phyloP scores from a whole-genome alignment of 1,139 yeast species.

The Candida sp. region DNA sequence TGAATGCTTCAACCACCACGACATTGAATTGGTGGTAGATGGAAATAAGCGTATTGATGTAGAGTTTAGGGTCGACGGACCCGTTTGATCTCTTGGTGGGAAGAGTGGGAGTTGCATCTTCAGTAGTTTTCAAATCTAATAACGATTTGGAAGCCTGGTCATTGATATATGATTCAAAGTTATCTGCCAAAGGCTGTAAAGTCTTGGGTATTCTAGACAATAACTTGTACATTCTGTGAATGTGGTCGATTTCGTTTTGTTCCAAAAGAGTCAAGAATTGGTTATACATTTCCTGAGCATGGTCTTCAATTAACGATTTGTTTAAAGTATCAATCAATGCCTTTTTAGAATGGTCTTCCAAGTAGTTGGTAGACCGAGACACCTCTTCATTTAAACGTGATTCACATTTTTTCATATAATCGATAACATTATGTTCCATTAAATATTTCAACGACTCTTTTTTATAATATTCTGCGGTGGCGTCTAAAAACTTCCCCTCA shows the following conservation, averaged over 20 bases:
- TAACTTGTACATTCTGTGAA: slow-evolving; percentile 73
- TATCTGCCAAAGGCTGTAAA: slow-evolving; percentile 71
- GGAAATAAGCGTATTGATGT: slow-evolving; percentile 71
- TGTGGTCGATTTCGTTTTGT: slow-evolving; percentile 73
- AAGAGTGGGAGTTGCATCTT: slow-evolving; percentile 25
- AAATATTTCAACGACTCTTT: slow-evolving; percentile 69
- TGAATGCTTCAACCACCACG: slow-evolving; percentile 69
- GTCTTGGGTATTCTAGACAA: slow-evolving; percentile 74
- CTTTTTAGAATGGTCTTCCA: slow-evolving; percentile 85
- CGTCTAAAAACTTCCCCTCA: slow-evolving; percentile 71
- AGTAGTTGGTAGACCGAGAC: slow-evolving; percentile 69
- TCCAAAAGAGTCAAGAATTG: slow-evolving; percentile 74
- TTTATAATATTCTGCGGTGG: slow-evolving; percentile 70
- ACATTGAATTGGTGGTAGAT: slow-evolving; percentile 67
- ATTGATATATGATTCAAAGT: slow-evolving; percentile 72
- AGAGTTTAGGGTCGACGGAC: slow-evolving; percentile 68
- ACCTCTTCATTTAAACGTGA: slow-evolving; percentile 80
- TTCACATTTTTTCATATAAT: slow-evolving; percentile 86
- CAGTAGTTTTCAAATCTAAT: slow-evolving; percentile 53
- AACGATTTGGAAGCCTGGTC: slow-evolving; percentile 70
- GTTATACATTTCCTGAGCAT: slow-evolving; percentile 71
- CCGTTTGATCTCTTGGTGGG: slow-evolving; percentile 18
- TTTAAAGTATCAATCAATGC: slow-evolving; percentile 75
- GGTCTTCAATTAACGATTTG: slow-evolving; percentile 72
- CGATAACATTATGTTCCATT: slow-evolving; percentile 76